Conservation (phyloP, 2,329 filamentous ascomycete species). For the Coleophoma crateriformis region DNA sequence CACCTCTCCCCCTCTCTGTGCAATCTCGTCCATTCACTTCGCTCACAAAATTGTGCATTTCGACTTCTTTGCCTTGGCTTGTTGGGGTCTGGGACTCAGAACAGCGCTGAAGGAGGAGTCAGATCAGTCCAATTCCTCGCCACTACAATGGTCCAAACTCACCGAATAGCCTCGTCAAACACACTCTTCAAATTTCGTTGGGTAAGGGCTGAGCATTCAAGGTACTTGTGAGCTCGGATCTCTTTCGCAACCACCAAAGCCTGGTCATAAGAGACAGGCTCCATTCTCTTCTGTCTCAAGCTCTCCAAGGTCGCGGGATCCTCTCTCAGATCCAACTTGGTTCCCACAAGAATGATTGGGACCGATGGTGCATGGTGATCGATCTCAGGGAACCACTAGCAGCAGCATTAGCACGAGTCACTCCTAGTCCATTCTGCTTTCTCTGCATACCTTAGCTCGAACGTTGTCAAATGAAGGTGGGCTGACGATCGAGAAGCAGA, state of each 20-base stretch:
- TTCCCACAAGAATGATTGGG: slow-evolving; percentile 94
- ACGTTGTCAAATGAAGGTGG: slow-evolving; percentile 98
- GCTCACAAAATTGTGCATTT: slow-evolving; percentile 64
- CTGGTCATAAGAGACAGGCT: slow-evolving; percentile 93
- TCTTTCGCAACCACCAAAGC: slow-evolving; percentile 86
- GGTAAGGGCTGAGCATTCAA: slow-evolving; percentile 95
- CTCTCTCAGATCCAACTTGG: slow-evolving; percentile 92
- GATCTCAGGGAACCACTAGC: slow-evolving; percentile 93
- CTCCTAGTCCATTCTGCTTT: too few relatives aligned
- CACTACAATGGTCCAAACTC: slow-evolving; percentile 28
- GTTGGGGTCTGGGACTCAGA: slow-evolving; percentile 59
- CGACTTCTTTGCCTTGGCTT: slow-evolving; percentile 53
- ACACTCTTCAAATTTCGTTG: slow-evolving; percentile 97
- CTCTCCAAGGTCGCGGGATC: slow-evolving; percentile 77
- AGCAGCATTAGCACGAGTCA: neutral
- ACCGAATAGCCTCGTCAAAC: slow-evolving; percentile 98
- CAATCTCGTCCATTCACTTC: neutral
- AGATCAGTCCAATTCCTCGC: too few relatives aligned
- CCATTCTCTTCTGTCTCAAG: slow-evolving; percentile 88
- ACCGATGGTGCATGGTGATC: slow-evolving; percentile 94
- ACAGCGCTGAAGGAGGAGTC: slow-evolving; percentile 49
- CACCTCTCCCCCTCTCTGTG: neutral
- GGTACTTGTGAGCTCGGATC: slow-evolving; percentile 93
- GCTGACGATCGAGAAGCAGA: slow-evolving; percentile 98
- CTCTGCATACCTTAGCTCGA: slow-evolving; percentile 76